phyloP scores from a whole-genome alignment of 768 basidiomycete genomes.

The Rhizopogon roseolus region DNA sequence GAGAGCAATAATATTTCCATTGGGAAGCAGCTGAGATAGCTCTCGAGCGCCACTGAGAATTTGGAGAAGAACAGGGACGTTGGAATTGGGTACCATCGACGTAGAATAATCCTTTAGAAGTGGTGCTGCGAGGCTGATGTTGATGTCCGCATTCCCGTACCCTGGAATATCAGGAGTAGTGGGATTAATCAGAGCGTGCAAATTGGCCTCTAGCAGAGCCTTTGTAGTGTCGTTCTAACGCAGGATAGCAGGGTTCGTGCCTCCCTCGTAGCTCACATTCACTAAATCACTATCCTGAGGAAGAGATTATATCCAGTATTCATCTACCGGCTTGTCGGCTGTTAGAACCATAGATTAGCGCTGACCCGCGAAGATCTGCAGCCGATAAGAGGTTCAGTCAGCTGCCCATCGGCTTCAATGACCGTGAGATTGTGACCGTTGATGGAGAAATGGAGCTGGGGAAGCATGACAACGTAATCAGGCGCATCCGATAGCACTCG shows the following conservation, averaged over 20 bases:
- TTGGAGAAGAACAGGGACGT: slow-evolving; percentile 15
- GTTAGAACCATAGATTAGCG: slow-evolving; percentile 42
- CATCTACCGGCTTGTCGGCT: slow-evolving; percentile 34
- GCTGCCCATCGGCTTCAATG: slow-evolving; percentile 39
- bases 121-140: slow-evolving; percentile 14
- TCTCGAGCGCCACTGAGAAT: slow-evolving; percentile 16
- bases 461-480: slow-evolving; percentile 37
- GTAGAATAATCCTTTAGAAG: neutral
- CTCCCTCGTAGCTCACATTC: slow-evolving; percentile 31
- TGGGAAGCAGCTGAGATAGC: slow-evolving; percentile 11
- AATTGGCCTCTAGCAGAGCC: slow-evolving; percentile 11
- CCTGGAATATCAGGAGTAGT: slow-evolving; percentile 18
- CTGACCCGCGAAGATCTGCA: slow-evolving; percentile 34
- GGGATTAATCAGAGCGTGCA: slow-evolving; percentile 15
- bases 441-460: slow-evolving; percentile 24
- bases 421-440: slow-evolving; percentile 25
- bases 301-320: slow-evolving; percentile 32
- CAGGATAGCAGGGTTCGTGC: slow-evolving; percentile 12
- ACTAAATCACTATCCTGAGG: neutral
- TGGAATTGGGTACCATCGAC: slow-evolving; percentile 7
- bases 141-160: slow-evolving; percentile 19
- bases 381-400: slow-evolving; percentile 31
- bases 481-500: slow-evolving; percentile 32
- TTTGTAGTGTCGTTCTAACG: slow-evolving; percentile 15
- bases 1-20: slow-evolving; percentile 9